Conservation (phyloP, 2,329 filamentous ascomycete species). For the Dothiorella sarmentorum region DNA sequence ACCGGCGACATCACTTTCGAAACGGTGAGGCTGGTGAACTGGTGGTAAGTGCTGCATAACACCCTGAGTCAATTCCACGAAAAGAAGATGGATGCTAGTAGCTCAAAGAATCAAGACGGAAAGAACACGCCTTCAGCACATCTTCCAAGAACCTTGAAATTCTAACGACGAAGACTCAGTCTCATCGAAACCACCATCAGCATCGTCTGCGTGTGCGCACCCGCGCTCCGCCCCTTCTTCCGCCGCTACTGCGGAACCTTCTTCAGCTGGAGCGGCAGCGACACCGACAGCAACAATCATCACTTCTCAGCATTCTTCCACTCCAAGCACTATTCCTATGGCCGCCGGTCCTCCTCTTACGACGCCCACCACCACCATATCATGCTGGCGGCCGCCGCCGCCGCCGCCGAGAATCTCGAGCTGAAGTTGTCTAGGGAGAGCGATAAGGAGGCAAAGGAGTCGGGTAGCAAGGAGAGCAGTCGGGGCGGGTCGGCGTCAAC, state of each 20-base stretch:
- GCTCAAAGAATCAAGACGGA: no score
- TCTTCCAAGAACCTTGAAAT: background rate
- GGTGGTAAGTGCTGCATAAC: background rate
- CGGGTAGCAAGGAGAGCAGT: background rate
- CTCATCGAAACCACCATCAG: constrained; percentile 2
- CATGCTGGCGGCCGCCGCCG: no score
- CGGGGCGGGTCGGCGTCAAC: background rate
- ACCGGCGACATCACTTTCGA: background rate
- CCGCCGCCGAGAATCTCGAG: background rate
- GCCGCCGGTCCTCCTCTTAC: background rate
- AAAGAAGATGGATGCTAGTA: no score
- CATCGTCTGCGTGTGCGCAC: constrained; percentile 8
- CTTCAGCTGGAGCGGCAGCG: constrained; percentile 2
- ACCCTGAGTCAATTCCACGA: no score
- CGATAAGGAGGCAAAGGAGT: background rate
- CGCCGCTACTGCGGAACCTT: constrained; percentile 7
- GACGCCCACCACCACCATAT: constrained; percentile 1
- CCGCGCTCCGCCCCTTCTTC: constrained; percentile 7
- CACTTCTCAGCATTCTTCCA: background rate
- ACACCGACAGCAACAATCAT: background rate
- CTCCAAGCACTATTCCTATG: background rate
- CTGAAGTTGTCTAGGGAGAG: background rate
- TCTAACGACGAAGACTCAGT: background rate
- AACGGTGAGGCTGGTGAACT: background rate
- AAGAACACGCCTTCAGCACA: background rate